Conservation (phyloP, 306 rosid genomes). For the Hippophae gyantsensis region DNA sequence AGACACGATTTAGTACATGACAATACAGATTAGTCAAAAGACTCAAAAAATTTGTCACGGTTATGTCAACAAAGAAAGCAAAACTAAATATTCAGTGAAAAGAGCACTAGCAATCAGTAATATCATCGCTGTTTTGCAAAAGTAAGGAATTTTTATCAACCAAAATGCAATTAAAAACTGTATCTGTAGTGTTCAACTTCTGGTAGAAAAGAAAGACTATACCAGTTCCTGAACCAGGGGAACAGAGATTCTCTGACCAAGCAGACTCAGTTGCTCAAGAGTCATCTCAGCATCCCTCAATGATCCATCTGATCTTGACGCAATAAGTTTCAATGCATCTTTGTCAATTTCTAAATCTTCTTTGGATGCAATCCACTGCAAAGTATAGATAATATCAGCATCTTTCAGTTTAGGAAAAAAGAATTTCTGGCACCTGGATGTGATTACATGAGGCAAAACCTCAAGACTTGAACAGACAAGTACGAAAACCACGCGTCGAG, state of each 20-base stretch:
- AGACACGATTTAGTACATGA: no score
- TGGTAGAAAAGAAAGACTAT: conserved; percentile 23
- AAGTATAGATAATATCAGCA: conserved; percentile 65
- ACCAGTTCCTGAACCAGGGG: conserved; percentile 95
- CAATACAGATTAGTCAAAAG: no score
- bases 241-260: conserved; percentile 86
- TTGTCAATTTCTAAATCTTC: conserved; percentile 83
- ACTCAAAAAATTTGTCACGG: no score
- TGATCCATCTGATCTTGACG: conserved; percentile 93
- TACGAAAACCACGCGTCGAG: conserved; percentile 89
- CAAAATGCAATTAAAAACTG: background rate
- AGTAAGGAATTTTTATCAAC: background rate
- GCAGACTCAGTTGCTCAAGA: conserved; percentile 93
- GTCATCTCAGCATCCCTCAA: conserved; percentile 99
- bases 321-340: conserved; percentile 93
- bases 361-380: conserved; percentile 72
- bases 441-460: conserved; percentile 90
- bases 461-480: conserved; percentile 95
- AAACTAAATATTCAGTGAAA: no score
- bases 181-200: conserved; percentile 1
- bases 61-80: no score
- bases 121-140: background rate
- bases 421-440: conserved; percentile 96
- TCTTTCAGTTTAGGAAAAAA: conserved; percentile 94
- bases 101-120: no score